Conservation (phyloP, 2,329 filamentous ascomycete genomes). For the Colletotrichum sp. region DNA sequence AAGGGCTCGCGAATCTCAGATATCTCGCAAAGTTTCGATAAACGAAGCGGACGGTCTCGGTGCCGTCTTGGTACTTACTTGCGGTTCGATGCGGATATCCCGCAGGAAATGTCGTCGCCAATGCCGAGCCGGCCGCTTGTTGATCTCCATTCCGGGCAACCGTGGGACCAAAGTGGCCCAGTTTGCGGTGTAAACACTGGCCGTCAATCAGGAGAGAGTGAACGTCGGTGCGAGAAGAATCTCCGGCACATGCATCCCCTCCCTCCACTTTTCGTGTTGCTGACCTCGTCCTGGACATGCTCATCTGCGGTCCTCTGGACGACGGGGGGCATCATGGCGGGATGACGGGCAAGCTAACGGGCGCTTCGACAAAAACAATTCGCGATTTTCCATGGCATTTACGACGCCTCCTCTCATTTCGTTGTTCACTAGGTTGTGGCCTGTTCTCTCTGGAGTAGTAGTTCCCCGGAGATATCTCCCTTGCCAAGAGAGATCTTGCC, state of each 20-base stretch:
- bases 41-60: neutral
- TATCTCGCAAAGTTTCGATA: neutral
- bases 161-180: neutral
- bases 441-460: neutral
- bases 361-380: neutral
- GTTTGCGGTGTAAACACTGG: neutral
- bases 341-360: neutral
- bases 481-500: neutral
- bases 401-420: slow-evolving; percentile 14
- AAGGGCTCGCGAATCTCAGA: neutral
- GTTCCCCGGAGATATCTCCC: neutral
- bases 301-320: neutral
- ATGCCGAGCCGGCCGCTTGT: neutral
- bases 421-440: neutral
- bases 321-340: neutral
- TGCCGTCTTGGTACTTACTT: neutral
- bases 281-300: neutral
- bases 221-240: neutral
- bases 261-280: neutral
- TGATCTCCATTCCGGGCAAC: neutral
- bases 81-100: neutral
- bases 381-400: neutral
- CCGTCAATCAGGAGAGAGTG: neutral
- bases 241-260: neutral
- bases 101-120: neutral